phyloP scores from a whole-genome alignment of 2,329 filamentous ascomycete species.

The Apiospora kogelbergensis region DNA sequence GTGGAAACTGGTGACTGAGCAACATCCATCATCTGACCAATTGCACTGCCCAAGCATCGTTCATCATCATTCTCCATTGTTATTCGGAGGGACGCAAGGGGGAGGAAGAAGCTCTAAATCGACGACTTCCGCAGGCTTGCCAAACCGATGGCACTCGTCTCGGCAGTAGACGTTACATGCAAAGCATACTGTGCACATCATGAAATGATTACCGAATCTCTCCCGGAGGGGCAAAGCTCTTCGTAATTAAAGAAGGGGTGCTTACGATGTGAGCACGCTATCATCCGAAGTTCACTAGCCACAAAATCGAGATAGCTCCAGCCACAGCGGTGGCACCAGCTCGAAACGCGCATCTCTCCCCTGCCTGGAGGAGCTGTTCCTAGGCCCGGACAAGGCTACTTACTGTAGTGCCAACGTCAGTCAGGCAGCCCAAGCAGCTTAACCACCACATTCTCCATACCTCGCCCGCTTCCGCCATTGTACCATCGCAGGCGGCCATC shows the following conservation, averaged over 20 bases:
- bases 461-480: neutral
- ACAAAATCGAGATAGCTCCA: neutral
- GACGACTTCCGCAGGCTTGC: neutral
- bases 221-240: too few relatives aligned
- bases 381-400: slow-evolving; percentile 1
- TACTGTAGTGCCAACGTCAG: slow-evolving; percentile 1
- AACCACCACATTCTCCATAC: slow-evolving; percentile 5
- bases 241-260: too few relatives aligned
- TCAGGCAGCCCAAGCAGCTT: neutral
- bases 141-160: neutral
- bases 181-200: neutral
- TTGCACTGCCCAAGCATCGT: neutral
- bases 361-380: neutral
- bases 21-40: neutral
- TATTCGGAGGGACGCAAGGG: neutral
- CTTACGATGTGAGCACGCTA: neutral
- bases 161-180: neutral
- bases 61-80: neutral
- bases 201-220: too few relatives aligned
- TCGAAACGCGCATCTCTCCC: neutral
- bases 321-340: neutral
- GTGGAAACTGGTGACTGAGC: slow-evolving; percentile 4
- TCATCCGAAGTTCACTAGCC: neutral
- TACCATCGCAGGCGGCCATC: neutral
- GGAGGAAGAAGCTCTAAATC: neutral